Percentiles rank a stretch among this genome's conserved stretches.
These are phyloP conservation scores for Thelephora terrestris DNA, from an alignment of 1,284 basidiomycete species.

Conservation along the genomic window DNA sequence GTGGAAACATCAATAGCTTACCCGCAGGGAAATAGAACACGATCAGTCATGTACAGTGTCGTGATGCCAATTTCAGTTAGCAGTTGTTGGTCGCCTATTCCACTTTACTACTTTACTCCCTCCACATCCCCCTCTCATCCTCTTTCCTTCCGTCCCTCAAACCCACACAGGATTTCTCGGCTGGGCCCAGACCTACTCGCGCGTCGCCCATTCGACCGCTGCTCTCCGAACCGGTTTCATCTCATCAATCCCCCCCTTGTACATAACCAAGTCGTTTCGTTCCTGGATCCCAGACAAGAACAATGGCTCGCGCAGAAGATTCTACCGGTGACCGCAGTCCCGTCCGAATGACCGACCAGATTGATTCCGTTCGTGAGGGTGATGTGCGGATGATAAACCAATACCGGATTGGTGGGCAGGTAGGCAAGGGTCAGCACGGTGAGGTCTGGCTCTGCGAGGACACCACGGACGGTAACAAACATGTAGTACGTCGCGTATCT, in stretches of 20 bases:
- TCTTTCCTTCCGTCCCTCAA: slow-evolving; percentile 4
- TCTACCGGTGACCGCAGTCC: slow-evolving; percentile 16
- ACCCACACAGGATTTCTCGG: neutral
- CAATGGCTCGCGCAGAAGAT: neutral
- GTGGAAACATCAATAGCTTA: too few species aligned
- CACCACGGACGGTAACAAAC: slow-evolving; percentile 26
- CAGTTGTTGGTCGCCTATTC: neutral
- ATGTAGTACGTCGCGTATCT: slow-evolving; percentile 8
- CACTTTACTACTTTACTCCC: neutral
- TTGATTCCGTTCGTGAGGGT: slow-evolving; percentile 24
- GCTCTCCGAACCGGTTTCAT: too few species aligned
- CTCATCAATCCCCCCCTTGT: too few species aligned
- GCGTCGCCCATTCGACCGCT: too few species aligned
- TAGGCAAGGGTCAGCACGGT: slow-evolving; percentile 78
- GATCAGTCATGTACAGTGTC: slow-evolving; percentile 11
- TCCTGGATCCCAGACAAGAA: neutral
- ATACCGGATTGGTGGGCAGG: slow-evolving; percentile 58
- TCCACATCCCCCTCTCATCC: slow-evolving; percentile 8
- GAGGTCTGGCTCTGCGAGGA: slow-evolving; percentile 68
- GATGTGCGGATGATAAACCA: slow-evolving; percentile 62
- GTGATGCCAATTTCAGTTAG: slow-evolving; percentile 9
- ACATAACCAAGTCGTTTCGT: neutral
- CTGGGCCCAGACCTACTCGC: too few species aligned
- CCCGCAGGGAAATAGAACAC: slow-evolving; percentile 9
- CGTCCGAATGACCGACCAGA: slow-evolving; percentile 52